Percentiles rank a stretch among this genome's conserved stretches.
These are phyloP conservation scores for Trametes versicolor DNA, from an alignment of 1,284 basidiomycete species.

Conservation along the genomic window DNA sequence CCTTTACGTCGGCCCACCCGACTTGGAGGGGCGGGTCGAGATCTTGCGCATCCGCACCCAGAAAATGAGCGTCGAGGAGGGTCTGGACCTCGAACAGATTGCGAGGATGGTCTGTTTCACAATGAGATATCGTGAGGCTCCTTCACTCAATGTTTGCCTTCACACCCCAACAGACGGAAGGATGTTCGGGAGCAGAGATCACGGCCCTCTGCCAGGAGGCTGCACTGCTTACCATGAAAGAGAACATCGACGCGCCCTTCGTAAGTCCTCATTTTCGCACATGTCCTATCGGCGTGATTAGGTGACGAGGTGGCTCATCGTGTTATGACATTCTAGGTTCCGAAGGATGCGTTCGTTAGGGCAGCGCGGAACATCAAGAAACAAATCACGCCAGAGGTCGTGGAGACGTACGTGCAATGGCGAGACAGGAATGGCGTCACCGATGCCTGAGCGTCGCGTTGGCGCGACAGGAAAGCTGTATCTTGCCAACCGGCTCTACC, in stretches of 20 bases:
- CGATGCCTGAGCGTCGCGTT: constrained; percentile 31
- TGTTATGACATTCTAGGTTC: constrained; percentile 61
- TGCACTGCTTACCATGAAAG: constrained; percentile 90
- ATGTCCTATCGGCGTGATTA: not conserved
- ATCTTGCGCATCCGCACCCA: constrained; percentile 84
- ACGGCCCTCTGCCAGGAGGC: constrained; percentile 96
- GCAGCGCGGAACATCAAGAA: constrained; percentile 80
- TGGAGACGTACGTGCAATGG: constrained; percentile 79
- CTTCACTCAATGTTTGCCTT: not conserved
- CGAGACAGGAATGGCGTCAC: constrained; percentile 48
- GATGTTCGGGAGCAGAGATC: constrained; percentile 97
- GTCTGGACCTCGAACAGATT: constrained; percentile 75
- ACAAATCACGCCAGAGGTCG: constrained; percentile 89
- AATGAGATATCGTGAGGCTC: constrained; percentile 1
- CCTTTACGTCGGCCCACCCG: constrained; percentile 94
- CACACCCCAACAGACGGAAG: constrained; percentile 74
- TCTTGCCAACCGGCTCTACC: not conserved
- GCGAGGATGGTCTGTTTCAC: constrained; percentile 72
- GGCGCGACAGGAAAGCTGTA: no score
- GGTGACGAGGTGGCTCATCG: not conserved
- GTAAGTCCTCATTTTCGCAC: constrained; percentile 55
- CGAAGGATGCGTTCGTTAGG: constrained; percentile 77
- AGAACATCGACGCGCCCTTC: constrained; percentile 79
- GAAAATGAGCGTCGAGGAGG: constrained; percentile 84
- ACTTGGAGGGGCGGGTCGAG: constrained; percentile 80